phyloP scores from a whole-genome alignment of 495 filamentous ascomycete species.

The Bombardia bombarda region DNA sequence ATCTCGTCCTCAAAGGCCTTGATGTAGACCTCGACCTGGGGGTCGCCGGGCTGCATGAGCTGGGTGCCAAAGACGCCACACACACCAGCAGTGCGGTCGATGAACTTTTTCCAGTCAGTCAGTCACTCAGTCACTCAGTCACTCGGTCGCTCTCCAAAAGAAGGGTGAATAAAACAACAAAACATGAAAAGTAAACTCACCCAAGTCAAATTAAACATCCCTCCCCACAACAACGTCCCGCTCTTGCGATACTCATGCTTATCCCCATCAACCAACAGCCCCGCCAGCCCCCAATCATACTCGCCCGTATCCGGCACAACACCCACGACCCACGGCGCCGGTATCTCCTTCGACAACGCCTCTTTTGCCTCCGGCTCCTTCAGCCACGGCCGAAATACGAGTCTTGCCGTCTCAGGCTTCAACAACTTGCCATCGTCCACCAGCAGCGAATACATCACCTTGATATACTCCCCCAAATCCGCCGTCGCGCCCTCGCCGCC shows the following conservation, averaged over 20 bases:
- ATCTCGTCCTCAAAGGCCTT: constrained; percentile 25
- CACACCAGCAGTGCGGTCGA: constrained; percentile 25
- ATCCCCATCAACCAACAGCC: constrained; percentile 21
- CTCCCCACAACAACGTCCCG: constrained; percentile 30
- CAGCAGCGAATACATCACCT: constrained; percentile 20
- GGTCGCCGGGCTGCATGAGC: constrained; percentile 16
- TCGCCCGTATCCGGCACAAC: constrained; percentile 13
- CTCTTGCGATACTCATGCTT: constrained; percentile 14
- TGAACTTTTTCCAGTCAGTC: constrained; percentile 17
- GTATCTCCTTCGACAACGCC: constrained; percentile 12
- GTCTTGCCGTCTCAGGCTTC: constrained; percentile 10
- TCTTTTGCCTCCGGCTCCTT: constrained; percentile 6
- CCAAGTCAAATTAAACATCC: constrained; percentile 24
- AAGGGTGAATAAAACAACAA: not conserved
- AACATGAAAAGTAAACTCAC: constrained; percentile 12
- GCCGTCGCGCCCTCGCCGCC: constrained; percentile 27
- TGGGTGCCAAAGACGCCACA: constrained; percentile 27
- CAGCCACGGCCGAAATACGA: constrained; percentile 26
- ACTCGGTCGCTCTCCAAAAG: not conserved
- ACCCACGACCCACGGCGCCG: constrained; percentile 19
- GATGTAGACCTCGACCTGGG: constrained; percentile 15
- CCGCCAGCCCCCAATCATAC: constrained; percentile 27
- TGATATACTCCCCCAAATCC: constrained; percentile 18
- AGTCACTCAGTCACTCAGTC: not conserved
- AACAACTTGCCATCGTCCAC: constrained; percentile 25